Conservation (phyloP, 345 rosid genomes). For the Balakata baccata region DNA sequence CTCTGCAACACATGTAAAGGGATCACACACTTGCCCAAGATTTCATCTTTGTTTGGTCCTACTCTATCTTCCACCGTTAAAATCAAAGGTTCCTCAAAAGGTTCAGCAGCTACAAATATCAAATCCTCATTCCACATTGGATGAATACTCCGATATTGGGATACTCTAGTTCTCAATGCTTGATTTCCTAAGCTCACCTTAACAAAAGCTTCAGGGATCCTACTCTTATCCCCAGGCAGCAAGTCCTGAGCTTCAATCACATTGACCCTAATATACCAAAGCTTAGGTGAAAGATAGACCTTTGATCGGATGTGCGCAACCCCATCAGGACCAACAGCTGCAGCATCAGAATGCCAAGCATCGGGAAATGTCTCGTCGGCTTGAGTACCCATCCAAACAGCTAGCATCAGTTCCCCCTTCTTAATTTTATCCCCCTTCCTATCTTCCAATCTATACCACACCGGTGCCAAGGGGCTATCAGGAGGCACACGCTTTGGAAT, state of each 20-base stretch:
- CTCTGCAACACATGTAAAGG: conserved; percentile 27
- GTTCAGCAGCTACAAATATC: conserved; percentile 30
- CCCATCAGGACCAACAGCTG: conserved; percentile 32
- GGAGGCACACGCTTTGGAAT: conserved; percentile 34
- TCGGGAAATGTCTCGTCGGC: conserved; percentile 33
- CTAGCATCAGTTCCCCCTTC: conserved; percentile 30
- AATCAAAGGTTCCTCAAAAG: conserved; percentile 36
- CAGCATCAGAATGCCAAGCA: conserved; percentile 40
- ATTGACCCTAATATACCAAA: conserved; percentile 36
- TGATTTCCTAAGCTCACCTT: conserved; percentile 27
- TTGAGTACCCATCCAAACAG: conserved; percentile 39
- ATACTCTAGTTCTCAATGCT: conserved; percentile 26
- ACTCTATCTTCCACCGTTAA: conserved; percentile 27
- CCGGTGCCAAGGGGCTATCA: conserved; percentile 34
- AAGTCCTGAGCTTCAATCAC: conserved; percentile 38
- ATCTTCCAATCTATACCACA: conserved; percentile 35
- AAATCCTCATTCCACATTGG: conserved; percentile 37
- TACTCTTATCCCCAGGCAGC: conserved; percentile 26
- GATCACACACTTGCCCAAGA: conserved; percentile 27
- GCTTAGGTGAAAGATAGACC: conserved; percentile 33
- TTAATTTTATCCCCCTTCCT: conserved; percentile 26
- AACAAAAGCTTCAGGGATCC: conserved; percentile 30
- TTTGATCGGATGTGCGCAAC: conserved; percentile 28
- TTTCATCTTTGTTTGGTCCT: conserved; percentile 25
- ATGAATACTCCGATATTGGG: conserved; percentile 24